phyloP scores from a whole-genome alignment of 768 basidiomycete species.

The Lactarius akahatsu region DNA sequence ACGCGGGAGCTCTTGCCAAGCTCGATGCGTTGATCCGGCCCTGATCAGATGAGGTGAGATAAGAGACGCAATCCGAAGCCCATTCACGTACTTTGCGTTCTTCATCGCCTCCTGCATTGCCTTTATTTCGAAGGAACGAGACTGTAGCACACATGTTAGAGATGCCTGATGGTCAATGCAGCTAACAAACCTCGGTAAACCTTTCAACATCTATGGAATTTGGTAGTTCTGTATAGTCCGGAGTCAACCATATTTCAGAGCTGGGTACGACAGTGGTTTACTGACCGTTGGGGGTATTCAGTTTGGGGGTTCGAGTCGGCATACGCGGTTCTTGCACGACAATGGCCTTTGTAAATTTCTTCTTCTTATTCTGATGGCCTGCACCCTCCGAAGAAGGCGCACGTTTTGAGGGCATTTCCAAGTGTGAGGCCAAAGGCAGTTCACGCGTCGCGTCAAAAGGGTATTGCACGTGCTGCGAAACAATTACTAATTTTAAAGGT shows the following conservation, averaged over 20 bases:
- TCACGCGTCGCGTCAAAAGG: neutral
- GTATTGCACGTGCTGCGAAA: conserved; percentile 27
- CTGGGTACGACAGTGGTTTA: neutral
- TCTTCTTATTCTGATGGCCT: conserved; percentile 64
- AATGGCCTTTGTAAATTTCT: conserved; percentile 63
- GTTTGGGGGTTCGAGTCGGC: conserved; percentile 44
- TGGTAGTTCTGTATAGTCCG: conserved; percentile 56
- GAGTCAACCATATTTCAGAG: neutral
- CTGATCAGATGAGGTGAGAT: conserved; percentile 39
- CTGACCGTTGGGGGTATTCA: conserved; percentile 44
- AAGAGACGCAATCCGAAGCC: neutral
- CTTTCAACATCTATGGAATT: conserved; percentile 80
- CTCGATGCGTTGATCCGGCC: conserved; percentile 68
- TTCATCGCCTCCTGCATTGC: conserved; percentile 90
- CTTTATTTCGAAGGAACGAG: conserved; percentile 83
- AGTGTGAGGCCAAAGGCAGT: neutral
- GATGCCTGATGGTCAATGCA: neutral
- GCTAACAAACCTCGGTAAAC: conserved; percentile 68
- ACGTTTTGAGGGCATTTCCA: conserved; percentile 45
- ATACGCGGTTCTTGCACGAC: conserved; percentile 51
- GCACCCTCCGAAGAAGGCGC: conserved; percentile 35
- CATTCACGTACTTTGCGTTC: conserved; percentile 56
- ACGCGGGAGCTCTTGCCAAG: conserved; percentile 91
- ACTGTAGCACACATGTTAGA: conserved; percentile 43
- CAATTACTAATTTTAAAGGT: neutral